These are phyloP conservation scores for Moesziomyces parantarcticus DNA, from an alignment of 1,284 basidiomycete species.

Conservation along the genomic window DNA sequence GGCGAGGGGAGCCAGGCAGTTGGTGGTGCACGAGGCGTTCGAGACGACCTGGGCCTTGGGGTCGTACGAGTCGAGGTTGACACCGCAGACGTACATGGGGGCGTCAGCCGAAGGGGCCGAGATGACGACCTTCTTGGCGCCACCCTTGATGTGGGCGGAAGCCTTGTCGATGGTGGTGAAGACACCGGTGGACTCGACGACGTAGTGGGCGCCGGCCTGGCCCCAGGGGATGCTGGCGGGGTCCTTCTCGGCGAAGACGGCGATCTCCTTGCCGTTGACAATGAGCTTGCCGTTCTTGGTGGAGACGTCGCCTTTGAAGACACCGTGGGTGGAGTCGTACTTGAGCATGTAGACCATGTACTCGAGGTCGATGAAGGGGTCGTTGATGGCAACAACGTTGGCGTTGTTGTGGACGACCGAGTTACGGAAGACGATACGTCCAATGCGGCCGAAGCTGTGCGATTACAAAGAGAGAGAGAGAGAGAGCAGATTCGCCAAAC, in stretches of 20 bases:
- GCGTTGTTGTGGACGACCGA: constrained; percentile 52
- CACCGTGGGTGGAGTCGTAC: constrained; percentile 97
- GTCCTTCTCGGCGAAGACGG: constrained; percentile 85
- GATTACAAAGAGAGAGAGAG: not conserved
- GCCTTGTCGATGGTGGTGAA: constrained; percentile 95
- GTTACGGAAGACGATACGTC: constrained; percentile 90
- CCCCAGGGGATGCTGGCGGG: constrained; percentile 89
- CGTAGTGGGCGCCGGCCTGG: constrained; percentile 84
- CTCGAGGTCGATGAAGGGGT: constrained; percentile 91
- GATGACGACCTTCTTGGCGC: constrained; percentile 99
- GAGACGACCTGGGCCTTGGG: constrained; percentile 90
- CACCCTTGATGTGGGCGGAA: constrained; percentile 93
- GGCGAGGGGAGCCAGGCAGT: constrained; percentile 93
- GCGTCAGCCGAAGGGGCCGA: constrained; percentile 98
- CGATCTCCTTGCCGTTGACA: constrained; percentile 83
- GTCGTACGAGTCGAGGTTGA: constrained; percentile 95
- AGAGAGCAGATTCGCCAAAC: no score
- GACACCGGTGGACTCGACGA: constrained; percentile 99
- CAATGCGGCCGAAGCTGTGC: constrained; percentile 66
- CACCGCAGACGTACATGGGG: constrained; percentile 86
- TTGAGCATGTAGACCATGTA: constrained; percentile 89
- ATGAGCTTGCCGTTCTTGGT: constrained; percentile 88
- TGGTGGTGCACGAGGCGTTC: constrained; percentile 99
- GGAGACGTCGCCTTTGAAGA: constrained; percentile 88
- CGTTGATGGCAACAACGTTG: constrained; percentile 68